These are phyloP conservation scores for Dothidotthia symphoricarpi DNA, from an alignment of 2,329 filamentous ascomycete species.

Conservation along the genomic window DNA sequence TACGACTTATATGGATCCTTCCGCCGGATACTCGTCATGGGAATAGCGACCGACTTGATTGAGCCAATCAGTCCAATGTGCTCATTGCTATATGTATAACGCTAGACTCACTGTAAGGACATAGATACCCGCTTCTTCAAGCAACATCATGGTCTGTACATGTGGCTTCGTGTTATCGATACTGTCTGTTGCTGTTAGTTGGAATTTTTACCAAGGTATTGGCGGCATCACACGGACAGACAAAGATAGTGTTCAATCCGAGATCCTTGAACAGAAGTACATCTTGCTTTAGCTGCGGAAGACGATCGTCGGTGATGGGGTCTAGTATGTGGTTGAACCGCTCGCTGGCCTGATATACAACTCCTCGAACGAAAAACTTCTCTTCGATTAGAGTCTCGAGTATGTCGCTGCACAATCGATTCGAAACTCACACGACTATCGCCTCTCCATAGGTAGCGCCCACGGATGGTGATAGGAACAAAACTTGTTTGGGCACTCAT, in stretches of 20 bases:
- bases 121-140: constrained; percentile 14
- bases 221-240: constrained; percentile 4
- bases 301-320: constrained; percentile 4
- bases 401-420: no score
- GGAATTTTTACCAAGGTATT: not conserved
- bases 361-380: constrained; percentile 9
- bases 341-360: constrained; percentile 3
- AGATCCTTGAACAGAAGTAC: constrained; percentile 10
- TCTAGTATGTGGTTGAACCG: no score
- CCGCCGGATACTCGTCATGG: no score
- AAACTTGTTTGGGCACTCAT: constrained; percentile 2
- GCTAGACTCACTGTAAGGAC: constrained; percentile 2
- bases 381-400: not conserved
- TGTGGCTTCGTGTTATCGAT: constrained; percentile 10
- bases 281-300: constrained; percentile 9
- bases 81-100: no score
- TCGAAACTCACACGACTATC: constrained; percentile 1
- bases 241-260: constrained; percentile 8
- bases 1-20: constrained; percentile 9
- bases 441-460: constrained; percentile 10
- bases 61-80: not conserved
- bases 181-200: constrained; percentile 5
- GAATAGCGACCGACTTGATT: constrained; percentile 4
- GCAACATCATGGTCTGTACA: constrained; percentile 9
- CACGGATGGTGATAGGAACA: constrained; percentile 8